These are phyloP conservation scores for Ceraceosorus guamensis DNA, from an alignment of 1,284 basidiomycete species.

Conservation along the genomic window DNA sequence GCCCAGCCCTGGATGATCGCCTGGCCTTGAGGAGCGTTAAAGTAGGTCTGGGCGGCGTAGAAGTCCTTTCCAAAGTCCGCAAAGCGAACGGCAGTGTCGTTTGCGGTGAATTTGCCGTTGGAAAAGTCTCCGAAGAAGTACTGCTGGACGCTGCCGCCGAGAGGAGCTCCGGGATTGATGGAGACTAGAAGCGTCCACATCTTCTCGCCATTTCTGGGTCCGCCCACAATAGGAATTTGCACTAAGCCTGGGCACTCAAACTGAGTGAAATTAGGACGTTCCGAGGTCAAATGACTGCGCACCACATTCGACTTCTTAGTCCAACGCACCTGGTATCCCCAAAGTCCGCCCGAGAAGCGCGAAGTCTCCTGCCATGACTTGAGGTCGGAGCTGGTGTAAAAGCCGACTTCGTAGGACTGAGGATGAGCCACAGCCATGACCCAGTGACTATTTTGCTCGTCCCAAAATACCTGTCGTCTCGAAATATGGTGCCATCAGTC, in stretches of 20 bases:
- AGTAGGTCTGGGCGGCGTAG: constrained; percentile 51
- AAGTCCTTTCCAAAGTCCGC: constrained; percentile 51
- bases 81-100: constrained; percentile 43
- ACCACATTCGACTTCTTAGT: no score
- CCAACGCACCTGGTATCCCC: constrained; percentile 39
- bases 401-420: constrained; percentile 47
- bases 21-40: constrained; percentile 30
- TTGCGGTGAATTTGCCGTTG: constrained; percentile 46
- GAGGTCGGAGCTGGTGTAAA: constrained; percentile 49
- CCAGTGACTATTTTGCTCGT: constrained; percentile 46
- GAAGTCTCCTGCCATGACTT: constrained; percentile 49
- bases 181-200: constrained; percentile 28
- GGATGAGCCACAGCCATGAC: constrained; percentile 50
- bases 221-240: constrained; percentile 43
- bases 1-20: constrained; percentile 50
- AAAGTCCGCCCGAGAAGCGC: constrained; percentile 44
- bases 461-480: constrained; percentile 51
- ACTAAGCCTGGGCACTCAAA: constrained; percentile 50
- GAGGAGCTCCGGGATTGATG: constrained; percentile 39
- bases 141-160: constrained; percentile 48
- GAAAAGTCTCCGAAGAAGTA: constrained; percentile 51
- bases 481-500: no score
- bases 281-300: no score
- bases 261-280: no score
- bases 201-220: constrained; percentile 31